phyloP scores from a whole-genome alignment of 2,329 filamentous ascomycete species.

The Trichoderma aggressivum region DNA sequence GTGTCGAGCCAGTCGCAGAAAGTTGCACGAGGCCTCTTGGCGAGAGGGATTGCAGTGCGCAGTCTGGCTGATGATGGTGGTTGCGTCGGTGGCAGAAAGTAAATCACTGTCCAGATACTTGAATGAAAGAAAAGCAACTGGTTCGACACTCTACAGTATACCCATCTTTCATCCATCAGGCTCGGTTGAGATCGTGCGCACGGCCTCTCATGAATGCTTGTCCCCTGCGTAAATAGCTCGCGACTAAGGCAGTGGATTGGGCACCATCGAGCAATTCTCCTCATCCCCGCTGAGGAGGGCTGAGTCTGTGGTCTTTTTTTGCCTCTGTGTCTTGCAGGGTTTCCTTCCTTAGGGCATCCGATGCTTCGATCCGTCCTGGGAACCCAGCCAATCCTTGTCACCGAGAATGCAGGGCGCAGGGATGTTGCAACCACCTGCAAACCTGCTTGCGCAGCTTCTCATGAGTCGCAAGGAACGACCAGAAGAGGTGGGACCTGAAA shows the following conservation, averaged over 20 bases:
- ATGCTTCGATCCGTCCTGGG: constrained; percentile 25
- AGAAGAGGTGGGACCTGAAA: constrained; percentile 13
- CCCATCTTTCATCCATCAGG: neutral
- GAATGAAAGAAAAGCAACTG: neutral
- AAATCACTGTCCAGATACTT: neutral
- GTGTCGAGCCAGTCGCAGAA: neutral
- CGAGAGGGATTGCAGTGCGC: neutral
- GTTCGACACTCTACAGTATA: neutral
- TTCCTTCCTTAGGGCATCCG: neutral
- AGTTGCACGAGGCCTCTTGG: neutral
- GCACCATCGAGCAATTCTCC: neutral
- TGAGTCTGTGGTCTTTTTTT: neutral
- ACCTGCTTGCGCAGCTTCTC: constrained; percentile 6
- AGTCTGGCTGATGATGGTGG: neutral
- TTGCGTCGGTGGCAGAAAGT: neutral
- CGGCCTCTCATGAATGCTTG: neutral
- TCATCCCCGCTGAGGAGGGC: neutral
- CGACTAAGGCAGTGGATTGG: neutral
- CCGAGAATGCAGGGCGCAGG: neutral
- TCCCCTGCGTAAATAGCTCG: constrained; percentile 2
- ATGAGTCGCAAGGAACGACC: neutral
- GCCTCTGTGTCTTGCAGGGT: constrained; percentile 11
- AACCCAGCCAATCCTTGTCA: constrained; percentile 3
- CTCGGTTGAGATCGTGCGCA: neutral
- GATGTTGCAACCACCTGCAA: neutral